Evolutionary conservation across 495 filamentous ascomycete genomes (phyloP), one percentile per base, ranked within the genome.

Genomic region (Neurospora sp.): DNA sequence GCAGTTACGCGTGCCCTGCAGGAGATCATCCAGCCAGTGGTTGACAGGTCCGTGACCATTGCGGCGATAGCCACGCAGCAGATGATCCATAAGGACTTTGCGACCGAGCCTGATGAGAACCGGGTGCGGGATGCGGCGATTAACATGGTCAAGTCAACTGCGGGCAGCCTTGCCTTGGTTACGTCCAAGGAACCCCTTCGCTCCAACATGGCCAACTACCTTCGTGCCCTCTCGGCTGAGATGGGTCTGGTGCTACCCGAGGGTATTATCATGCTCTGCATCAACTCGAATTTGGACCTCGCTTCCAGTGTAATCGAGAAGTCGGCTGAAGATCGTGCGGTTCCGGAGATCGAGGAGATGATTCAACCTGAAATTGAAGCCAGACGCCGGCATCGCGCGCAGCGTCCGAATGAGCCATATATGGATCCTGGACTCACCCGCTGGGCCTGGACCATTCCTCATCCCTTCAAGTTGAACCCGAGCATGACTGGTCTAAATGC

Each of bases 101-200:
- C 93, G 2, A 96, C 92, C 69, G 96, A 99, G 78, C 89, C 90
- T 3, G 92, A 98, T 77, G 94, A 97, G 82, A 91, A 92, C 75
- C 90, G 91, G 71, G 87, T 98, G 65, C 90, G 93, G 68, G 90
- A 89, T 68, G 90, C 94, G 27, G 94, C 96, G 8, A 90, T 95
- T 72, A 96, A 91, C 69, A 94, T 97, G 87, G 96, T 97, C 18
- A 91, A 95, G 78, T 90, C 93, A 71, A 92, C 97, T 41, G 93
- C 96, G 45, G 95, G 95, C 16, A 96, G 93, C 75, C 87, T 99
- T 70, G 96, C 96, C 16, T 87, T 97, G 18, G 96, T 98, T n/a
- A 98, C 96, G 7, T 98, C 94, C 77, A 98, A 98, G 81, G 96
- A 99, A 78, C 96, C 96, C 38, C 85, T 99, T 22, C 89, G 94